These are phyloP conservation scores for Brassica cretica DNA, from an alignment of 345 rosid species.

Conservation along the genomic window DNA sequence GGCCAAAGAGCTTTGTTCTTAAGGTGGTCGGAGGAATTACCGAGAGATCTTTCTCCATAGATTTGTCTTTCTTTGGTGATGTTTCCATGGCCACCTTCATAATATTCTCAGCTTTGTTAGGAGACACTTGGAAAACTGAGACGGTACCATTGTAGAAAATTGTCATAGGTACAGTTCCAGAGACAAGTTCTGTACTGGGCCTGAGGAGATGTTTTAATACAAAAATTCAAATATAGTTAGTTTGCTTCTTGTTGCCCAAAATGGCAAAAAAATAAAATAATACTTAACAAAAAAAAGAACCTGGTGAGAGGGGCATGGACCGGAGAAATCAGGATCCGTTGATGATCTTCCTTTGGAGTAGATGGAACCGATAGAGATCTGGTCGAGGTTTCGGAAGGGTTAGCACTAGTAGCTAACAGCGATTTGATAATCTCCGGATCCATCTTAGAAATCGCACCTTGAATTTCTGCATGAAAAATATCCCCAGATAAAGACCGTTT, in stretches of 20 bases:
- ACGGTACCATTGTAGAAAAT: slow-evolving; percentile 88
- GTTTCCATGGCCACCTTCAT: slow-evolving; percentile 62
- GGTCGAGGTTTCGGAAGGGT: slow-evolving; percentile 12
- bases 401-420: slow-evolving; percentile 56
- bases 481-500: background rate
- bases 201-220: slow-evolving; percentile 19
- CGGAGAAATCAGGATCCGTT: slow-evolving; percentile 42
- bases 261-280: background rate
- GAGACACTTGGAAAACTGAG: slow-evolving; percentile 60
- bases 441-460: slow-evolving; percentile 81
- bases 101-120: slow-evolving; percentile 61
- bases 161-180: slow-evolving; percentile 68
- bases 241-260: background rate
- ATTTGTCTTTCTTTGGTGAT: slow-evolving; percentile 33
- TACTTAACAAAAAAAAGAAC: slow-evolving; percentile 19
- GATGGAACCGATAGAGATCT: slow-evolving; percentile 48
- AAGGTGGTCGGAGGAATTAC: slow-evolving; percentile 32
- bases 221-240: background rate
- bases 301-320: slow-evolving; percentile 41
- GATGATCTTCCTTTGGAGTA: slow-evolving; percentile 49
- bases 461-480: slow-evolving; percentile 50
- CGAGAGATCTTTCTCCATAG: slow-evolving; percentile 28
- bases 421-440: slow-evolving; percentile 74
- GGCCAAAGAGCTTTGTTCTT: slow-evolving; percentile 49
- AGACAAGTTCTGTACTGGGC: slow-evolving; percentile 29